Evolutionary conservation across 805 yeast species (phyloP), one percentile per base, ranked within the genome.

Genomic region (Lachancea quebecensis): DNA sequence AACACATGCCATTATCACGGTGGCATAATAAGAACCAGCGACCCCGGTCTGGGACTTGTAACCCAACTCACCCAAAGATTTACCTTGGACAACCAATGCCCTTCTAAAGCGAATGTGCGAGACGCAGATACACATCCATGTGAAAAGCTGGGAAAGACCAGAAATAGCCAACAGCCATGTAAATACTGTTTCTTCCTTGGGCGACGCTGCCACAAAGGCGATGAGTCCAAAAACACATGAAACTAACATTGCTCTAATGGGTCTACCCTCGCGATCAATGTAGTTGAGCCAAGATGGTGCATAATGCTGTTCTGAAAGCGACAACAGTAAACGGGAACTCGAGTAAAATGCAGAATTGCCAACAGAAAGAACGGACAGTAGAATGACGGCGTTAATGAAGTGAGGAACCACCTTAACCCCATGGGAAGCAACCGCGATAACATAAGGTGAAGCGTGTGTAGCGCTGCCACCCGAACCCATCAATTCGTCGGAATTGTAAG

Each of bases 281-380:
- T 74, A 77, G 28, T 74, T 77, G 52, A 76, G 62, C 58, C 53
- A 57, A 44, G 63, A 61, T 55, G 90, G 90, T 42, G 81, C 85
- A 56, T 77, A 74, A 15, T 86, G 85, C 62, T 81, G 85, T 49
- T 79, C 80, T n/a, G 88, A 79, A 55, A 83, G 67, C 29, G 85
- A 74, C 49, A 80, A 78, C 44, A 83, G 60, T n/a, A 86, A 73
- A 71, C 90, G 76, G 37, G 89, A 81, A 54, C 82, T 73, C 21
- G 82, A 85, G 60, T 74, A 83, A 39, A 81, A 81, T 2, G 89
- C 80, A 21, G 89, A 79, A 68, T 83, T 83, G 58, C 87, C 89
- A 44, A 82, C 89, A 7, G 89, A 82, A 43, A 82, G 60, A 27
- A 83, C 88, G 1, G 89, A 81, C 43, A 83, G 59, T 64, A 83